Base-by-base conservation (phyloP, 2,329 filamentous ascomycete species). In the Rugonectria rugulosa region DNA sequence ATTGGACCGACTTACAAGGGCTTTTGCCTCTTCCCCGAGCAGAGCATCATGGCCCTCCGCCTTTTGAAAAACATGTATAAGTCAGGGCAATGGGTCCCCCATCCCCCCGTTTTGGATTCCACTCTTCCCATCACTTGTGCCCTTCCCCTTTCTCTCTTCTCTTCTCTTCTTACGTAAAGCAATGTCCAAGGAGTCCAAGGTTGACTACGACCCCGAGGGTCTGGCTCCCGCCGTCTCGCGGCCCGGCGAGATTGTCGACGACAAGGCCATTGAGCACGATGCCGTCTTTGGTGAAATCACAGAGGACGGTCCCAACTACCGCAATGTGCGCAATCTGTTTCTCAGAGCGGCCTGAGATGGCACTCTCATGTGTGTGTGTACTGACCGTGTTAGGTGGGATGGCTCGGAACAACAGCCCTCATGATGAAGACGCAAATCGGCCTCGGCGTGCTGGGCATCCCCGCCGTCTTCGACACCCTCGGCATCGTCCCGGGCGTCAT, bases 401-500 rank as follows among this genome's bases (percentile, higher is more conserved):
- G 75, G 76, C 41, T 75, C 2, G 76, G 75, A n/a, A 76, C 77
- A 10, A 61, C 69, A 0, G 73, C 71, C 21, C 68, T 79, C 27
- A 79, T 78, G 75, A 75, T 78, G 72, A 78, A 79, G 66, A 77
- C 73, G 3, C 74, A 78, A 56, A 73, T 79, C 23, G 76, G 77
- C 20, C 70, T 78, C 3, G 66, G 75, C 32, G 77, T 81, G 12
- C 71, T 81, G 12, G 79, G 78, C 0, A 79, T 81, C 24, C 79
- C 79, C 1, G 59, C 66, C 5, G 72, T 74, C 0, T 78, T 80
- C 56, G 68, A 81, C 49, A 70, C 68, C 2, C 69, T 81, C 9
- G 79, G 79, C 10, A 68, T 81, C 21, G 69, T 80, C 9, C 79
- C 79, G 0, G 79, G 79, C 9, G 63, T 80, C 8, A 75, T 81